Evolutionary conservation across 2,329 filamentous ascomycete species (phyloP).

Genomic region (Aspergillus sp.): DNA sequence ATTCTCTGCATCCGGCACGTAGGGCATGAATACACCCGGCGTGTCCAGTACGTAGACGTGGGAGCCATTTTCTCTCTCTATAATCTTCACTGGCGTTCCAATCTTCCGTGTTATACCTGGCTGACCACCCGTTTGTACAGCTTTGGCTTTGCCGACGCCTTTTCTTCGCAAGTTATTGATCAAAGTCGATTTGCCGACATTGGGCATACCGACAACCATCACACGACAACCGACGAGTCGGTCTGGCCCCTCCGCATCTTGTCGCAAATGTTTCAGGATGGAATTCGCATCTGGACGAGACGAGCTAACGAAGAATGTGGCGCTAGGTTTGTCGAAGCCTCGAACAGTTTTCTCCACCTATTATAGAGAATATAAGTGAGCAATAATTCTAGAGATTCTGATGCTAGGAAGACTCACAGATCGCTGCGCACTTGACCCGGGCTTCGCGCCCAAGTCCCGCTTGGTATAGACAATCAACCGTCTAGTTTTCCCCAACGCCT

Average conservation of each 20-base stretch:
- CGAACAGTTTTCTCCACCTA: constrained; percentile 35
- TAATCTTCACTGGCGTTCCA: constrained; percentile 77
- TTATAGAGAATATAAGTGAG: neutral
- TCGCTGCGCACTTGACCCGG: constrained; percentile 39
- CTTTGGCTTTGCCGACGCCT: constrained; percentile 67
- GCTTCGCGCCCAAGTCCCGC: constrained; percentile 65
- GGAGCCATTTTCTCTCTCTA: constrained; percentile 54
- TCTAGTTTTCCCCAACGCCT: constrained; percentile 67
- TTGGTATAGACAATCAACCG: constrained; percentile 91
- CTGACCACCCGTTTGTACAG: constrained; percentile 77
- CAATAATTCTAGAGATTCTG: neutral
- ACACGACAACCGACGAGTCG: constrained; percentile 77
- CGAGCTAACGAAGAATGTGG: constrained; percentile 38
- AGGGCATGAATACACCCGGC: constrained; percentile 92
- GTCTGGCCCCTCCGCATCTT: constrained; percentile 31
- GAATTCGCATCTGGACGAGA: constrained; percentile 30
- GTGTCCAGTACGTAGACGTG: constrained; percentile 88
- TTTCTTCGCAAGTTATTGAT: constrained; percentile 77
- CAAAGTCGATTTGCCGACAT: constrained; percentile 94
- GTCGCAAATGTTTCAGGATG: constrained; percentile 34
- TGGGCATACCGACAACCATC: constrained; percentile 95
- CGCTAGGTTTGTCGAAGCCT: constrained; percentile 32
- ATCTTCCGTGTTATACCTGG: constrained; percentile 90
- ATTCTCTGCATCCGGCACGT: constrained; percentile 76
- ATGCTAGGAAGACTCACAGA: constrained; percentile 32